Evolutionary conservation across 345 rosid species (phyloP), one percentile per base, ranked within the genome.

Genomic region (Pistacia integerrima): DNA sequence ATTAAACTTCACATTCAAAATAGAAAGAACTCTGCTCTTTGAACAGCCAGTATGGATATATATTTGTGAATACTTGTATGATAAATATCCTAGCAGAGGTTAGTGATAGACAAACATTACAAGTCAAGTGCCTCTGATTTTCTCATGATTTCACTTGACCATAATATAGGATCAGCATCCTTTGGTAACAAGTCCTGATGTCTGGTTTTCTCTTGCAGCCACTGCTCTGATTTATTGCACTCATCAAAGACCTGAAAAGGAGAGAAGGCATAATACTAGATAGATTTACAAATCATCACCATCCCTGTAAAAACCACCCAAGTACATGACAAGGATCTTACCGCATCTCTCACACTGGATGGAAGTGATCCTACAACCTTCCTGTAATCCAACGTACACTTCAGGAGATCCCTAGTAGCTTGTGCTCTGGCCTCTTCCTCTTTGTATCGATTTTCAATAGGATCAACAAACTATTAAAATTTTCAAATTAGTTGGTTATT

Each of bases 161-260:
- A 89, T 75, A 92, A 41, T 78, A 84, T 72, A 1, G 91, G 91
- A 75, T 85, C 84, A 41, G 79, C 79, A 65, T 88, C 85, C 83
- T 83, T 87, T 1, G 94, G 84, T 69, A 85, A 78, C 30, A 83
- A 76, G 44, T 85, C 90, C 65, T 87, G 97, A 67, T 83, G 84
- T 55, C 72, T 70, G 66, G 76, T 80, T 87, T 83, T 88, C 80
- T 88, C 92, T 30, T 83, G 85, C 48, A 92, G 82, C 97, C 97
- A 92, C 69, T 78, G 79, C 90, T 89, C 93, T 1, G 82, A 91
- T 84, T 88, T 89, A 68, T 82, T 70, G 80, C 97, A 92, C 71
- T 90, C 94, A 18, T 87, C 79, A 2, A 66, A 82, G 76, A 92
- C 80, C 94, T 90, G 87, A 30, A 81, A 48, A 60, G 74, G 35